These are phyloP conservation scores for Colletotrichum sp. DNA, from an alignment of 2,329 filamentous ascomycete species.

Conservation along the genomic window DNA sequence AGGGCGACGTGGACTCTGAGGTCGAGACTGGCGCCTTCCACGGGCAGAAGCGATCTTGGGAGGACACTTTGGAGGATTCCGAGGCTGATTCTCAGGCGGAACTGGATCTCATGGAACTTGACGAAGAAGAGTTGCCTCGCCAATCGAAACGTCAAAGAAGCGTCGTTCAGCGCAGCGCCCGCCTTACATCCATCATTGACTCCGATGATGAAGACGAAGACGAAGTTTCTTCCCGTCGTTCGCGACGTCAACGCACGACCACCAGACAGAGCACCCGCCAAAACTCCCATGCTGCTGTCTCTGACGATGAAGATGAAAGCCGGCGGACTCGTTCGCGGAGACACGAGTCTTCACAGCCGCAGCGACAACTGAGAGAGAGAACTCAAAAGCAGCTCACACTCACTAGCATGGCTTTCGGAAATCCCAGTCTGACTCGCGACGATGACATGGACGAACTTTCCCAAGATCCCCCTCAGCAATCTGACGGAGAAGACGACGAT, in stretches of 20 bases:
- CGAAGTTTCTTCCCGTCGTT: not conserved
- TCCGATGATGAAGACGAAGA: constrained; percentile 5
- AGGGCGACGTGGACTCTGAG: not conserved
- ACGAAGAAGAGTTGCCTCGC: not conserved
- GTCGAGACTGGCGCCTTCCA: not conserved
- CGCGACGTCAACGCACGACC: constrained; percentile 3
- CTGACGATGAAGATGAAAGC: not conserved
- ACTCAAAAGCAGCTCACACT: constrained; percentile 28
- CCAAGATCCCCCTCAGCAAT: constrained; percentile 28
- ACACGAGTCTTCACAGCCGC: not conserved
- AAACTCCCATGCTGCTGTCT: not conserved
- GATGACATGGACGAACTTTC: constrained; percentile 35
- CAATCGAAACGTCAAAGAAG: not conserved
- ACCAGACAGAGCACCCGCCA: not conserved
- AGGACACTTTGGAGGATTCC: not conserved
- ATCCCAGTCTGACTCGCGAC: constrained; percentile 1
- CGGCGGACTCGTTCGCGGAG: not conserved
- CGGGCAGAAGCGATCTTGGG: constrained; percentile 2
- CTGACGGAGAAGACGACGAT: constrained; percentile 37
- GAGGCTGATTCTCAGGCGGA: not conserved
- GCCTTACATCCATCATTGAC: not conserved
- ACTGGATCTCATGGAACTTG: not conserved
- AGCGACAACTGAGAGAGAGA: constrained; percentile 22
- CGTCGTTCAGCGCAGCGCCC: not conserved
- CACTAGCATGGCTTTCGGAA: constrained; percentile 29